Conservation (phyloP, 257 asterid genomes). For the Fraxinus americana region DNA sequence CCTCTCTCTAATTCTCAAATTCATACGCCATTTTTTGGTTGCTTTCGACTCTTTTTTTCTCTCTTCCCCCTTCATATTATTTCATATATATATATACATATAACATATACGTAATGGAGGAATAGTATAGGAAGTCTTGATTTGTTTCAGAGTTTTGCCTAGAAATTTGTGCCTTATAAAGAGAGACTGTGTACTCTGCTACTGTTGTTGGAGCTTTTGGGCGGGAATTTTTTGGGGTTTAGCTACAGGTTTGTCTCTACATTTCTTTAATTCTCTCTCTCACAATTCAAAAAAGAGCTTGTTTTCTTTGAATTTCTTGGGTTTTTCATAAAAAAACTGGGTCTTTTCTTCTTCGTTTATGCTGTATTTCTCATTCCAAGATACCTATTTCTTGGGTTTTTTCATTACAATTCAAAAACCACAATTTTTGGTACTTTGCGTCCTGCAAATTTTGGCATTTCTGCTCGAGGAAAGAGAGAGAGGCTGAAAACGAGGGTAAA, state of each 20-base stretch:
- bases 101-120: background rate
- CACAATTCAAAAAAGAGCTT: background rate
- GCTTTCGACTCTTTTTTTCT: background rate
- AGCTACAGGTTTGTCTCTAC: constrained; percentile 45
- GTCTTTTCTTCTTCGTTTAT: background rate
- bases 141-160: constrained; percentile 1
- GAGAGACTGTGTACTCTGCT: constrained; percentile 23
- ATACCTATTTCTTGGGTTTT: background rate
- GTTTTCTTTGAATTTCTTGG: background rate
- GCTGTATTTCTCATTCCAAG: background rate
- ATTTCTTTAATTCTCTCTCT: constrained; percentile 7
- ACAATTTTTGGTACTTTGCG: background rate
- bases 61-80: background rate
- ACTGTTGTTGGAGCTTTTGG: constrained; percentile 17
- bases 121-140: background rate
- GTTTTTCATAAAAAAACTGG: background rate
- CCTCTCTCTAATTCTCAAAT: constrained; percentile 10
- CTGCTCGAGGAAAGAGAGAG: background rate
- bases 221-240: constrained; percentile 38
- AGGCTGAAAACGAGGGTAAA: background rate
- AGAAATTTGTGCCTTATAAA: constrained; percentile 32
- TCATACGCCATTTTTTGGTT: constrained; percentile 1
- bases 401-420: background rate
- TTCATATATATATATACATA: background rate
- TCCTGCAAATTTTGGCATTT: background rate